Evolutionary conservation across 2,329 filamentous ascomycete species (phyloP).

Genomic region (Colletotrichum tamarilloi): DNA sequence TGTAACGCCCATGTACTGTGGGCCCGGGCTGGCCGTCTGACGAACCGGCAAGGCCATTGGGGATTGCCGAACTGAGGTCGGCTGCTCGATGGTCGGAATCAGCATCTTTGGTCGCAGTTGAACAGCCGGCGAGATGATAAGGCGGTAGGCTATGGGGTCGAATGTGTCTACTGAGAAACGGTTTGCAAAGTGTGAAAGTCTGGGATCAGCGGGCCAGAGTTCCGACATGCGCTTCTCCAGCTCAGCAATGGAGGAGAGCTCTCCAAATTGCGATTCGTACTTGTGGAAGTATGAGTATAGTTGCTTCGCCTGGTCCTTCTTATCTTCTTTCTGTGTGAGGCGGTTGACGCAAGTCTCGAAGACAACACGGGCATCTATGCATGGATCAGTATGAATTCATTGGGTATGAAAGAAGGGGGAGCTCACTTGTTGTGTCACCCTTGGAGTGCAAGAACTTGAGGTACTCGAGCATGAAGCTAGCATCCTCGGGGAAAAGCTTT

Average conservation of each 20-base stretch:
- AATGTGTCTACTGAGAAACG: slow-evolving; percentile 81
- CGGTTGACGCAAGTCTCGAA: slow-evolving; percentile 94
- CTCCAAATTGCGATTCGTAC: slow-evolving; percentile 94
- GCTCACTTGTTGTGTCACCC: slow-evolving; percentile 91
- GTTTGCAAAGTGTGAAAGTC: slow-evolving; percentile 78
- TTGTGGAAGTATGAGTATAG: slow-evolving; percentile 94
- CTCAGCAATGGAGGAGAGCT: slow-evolving; percentile 89
- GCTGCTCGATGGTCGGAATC: slow-evolving; percentile 66
- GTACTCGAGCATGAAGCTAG: slow-evolving; percentile 93
- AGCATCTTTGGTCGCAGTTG: slow-evolving; percentile 77
- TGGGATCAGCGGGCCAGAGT: slow-evolving; percentile 90
- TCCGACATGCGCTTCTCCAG: slow-evolving; percentile 93
- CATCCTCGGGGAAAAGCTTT: slow-evolving; percentile 93
- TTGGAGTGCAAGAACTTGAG: slow-evolving; percentile 93
- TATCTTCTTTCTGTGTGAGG: slow-evolving; percentile 81
- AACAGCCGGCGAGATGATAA: slow-evolving; percentile 82
- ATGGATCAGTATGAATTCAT: slow-evolving; percentile 35
- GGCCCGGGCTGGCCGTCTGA: slow-evolving; percentile 55
- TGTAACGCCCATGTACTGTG: slow-evolving; percentile 57
- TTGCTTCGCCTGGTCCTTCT: slow-evolving; percentile 79
- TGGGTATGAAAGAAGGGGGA: neutral
- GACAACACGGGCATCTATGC: slow-evolving; percentile 86
- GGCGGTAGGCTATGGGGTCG: slow-evolving; percentile 82
- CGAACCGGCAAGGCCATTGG: slow-evolving; percentile 48
- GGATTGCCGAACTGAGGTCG: slow-evolving; percentile 56